Evolutionary conservation across 1,284 basidiomycete species (phyloP).

Genomic region (Trametes sp.): DNA sequence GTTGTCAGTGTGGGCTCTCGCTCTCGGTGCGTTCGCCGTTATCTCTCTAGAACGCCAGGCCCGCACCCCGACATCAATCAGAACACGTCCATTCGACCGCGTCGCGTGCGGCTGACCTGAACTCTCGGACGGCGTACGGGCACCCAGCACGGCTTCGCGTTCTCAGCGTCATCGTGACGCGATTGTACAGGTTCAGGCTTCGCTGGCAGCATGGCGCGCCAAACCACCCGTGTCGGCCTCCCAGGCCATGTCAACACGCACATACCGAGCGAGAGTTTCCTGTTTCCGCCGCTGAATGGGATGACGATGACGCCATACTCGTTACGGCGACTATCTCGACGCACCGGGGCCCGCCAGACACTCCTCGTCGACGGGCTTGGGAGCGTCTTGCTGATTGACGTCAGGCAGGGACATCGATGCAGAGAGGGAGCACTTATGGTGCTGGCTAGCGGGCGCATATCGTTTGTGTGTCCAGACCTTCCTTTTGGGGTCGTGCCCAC

Average conservation of each 20-base stretch:
- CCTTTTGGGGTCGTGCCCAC: not conserved
- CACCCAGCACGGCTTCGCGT: conserved; percentile 1
- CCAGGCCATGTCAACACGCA: not conserved
- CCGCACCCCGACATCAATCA: conserved; percentile 18
- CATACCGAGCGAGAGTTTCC: not conserved
- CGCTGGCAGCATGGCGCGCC: not conserved
- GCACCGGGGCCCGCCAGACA: not conserved
- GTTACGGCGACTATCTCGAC: conserved; percentile 1
- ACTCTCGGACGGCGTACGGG: not conserved
- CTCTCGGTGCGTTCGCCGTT: not conserved
- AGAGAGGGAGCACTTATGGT: not conserved
- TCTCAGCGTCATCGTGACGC: conserved; percentile 15
- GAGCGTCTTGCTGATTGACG: not conserved
- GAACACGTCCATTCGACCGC: conserved; percentile 6
- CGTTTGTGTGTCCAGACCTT: not conserved
- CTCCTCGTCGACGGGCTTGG: not conserved
- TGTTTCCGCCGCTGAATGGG: conserved; percentile 3
- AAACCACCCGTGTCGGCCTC: not conserved
- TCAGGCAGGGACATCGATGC: conserved; percentile 1
- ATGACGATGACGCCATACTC: conserved; percentile 16
- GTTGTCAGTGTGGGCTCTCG: not conserved
- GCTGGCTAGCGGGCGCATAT: not conserved
- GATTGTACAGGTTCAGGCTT: not conserved
- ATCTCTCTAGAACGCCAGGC: conserved; percentile 7
- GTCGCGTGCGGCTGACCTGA: not conserved